phyloP scores from a whole-genome alignment of 2,329 filamentous ascomycete species.

The Verticillium isaacii region DNA sequence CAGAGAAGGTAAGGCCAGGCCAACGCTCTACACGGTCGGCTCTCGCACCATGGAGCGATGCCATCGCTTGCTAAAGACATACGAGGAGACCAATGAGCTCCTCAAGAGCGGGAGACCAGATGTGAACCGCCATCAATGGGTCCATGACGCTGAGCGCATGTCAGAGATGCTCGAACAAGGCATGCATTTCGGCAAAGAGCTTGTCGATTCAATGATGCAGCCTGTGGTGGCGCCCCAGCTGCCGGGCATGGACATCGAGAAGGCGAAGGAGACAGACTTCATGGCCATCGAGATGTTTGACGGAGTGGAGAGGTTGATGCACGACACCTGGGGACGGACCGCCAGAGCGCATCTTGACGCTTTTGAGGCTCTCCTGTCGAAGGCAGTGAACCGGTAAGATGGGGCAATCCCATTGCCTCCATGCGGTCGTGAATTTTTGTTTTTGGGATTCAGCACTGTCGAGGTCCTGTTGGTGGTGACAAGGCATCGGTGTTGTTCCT shows the following conservation, averaged over 20 bases:
- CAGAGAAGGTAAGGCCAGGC: background rate
- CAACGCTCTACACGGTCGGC: background rate
- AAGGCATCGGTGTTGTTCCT: background rate
- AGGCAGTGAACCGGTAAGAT: background rate
- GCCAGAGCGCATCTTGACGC: background rate
- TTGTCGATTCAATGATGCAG: conserved; percentile 21
- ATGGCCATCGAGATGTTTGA: conserved; percentile 28
- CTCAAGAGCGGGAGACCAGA: background rate
- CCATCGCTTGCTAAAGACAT: background rate
- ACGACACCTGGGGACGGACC: conserved; percentile 25
- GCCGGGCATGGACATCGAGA: background rate
- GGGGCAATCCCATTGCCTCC: background rate
- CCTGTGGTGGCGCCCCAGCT: conserved; percentile 12
- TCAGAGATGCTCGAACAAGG: conserved; percentile 20
- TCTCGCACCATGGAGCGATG: background rate
- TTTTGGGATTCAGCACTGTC: no score
- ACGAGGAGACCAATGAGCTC: background rate
- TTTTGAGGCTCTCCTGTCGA: background rate
- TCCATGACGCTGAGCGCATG: conserved; percentile 24
- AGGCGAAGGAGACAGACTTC: conserved; percentile 21
- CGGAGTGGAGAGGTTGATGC: conserved; percentile 12
- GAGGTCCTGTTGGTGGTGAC: no score
- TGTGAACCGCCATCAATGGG: conserved; percentile 16
- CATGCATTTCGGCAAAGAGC: conserved; percentile 16
- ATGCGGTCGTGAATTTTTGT: background rate